These are phyloP conservation scores for Fusarium sp. DNA, from an alignment of 2,329 filamentous ascomycete species.

Conservation along the genomic window DNA sequence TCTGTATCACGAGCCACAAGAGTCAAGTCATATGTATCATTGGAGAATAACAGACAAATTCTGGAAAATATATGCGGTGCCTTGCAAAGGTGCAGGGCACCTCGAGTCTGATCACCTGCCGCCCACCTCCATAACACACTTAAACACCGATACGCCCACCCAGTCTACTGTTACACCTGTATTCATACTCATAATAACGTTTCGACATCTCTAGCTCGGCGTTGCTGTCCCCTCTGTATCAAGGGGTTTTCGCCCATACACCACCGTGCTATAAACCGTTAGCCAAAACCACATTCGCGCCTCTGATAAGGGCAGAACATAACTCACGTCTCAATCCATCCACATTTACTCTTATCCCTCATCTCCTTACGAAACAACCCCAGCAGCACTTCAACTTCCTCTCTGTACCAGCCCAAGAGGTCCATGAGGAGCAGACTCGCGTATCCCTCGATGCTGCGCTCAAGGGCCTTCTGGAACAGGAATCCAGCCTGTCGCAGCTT, in stretches of 20 bases:
- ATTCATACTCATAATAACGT: not conserved
- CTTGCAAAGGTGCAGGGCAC: not conserved
- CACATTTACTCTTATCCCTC: slow-evolving; percentile 26
- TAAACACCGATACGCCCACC: not conserved
- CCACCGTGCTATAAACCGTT: slow-evolving; percentile 28
- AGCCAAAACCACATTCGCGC: not conserved
- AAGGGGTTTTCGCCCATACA: slow-evolving; percentile 38
- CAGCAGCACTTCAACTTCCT: slow-evolving; percentile 46
- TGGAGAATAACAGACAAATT: not conserved
- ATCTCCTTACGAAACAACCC: slow-evolving; percentile 41
- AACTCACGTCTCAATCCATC: slow-evolving; percentile 36
- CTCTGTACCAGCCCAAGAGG: slow-evolving; percentile 48
- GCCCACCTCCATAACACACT: not conserved
- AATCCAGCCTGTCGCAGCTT: slow-evolving; percentile 58
- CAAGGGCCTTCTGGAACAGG: slow-evolving; percentile 50
- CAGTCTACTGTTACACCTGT: not conserved
- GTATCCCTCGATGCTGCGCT: slow-evolving; percentile 51
- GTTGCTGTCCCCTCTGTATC: not conserved
- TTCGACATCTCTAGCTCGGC: not conserved
- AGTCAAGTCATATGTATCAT: not conserved
- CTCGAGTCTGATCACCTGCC: not conserved
- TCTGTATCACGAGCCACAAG: too few species aligned
- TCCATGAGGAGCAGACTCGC: slow-evolving; percentile 47
- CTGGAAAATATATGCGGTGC: not conserved
- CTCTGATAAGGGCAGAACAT: slow-evolving; percentile 1